Percentiles rank a stretch among this genome's conserved stretches.
phyloP scores from a whole-genome alignment of 2,329 filamentous ascomycete genomes.

The Endothia cerciana region DNA sequence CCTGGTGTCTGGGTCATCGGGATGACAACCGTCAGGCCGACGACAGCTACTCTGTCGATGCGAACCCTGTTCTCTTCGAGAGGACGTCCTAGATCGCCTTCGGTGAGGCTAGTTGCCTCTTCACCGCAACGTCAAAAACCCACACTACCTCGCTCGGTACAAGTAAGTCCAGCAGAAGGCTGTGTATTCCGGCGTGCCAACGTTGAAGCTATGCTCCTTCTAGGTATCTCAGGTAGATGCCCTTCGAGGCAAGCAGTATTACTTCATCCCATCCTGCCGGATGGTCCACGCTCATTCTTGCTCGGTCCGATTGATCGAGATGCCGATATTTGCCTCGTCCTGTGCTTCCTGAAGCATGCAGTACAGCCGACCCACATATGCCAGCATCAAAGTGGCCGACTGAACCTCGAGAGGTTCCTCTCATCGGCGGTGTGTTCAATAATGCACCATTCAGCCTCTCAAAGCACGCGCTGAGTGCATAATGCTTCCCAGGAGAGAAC shows the following conservation, averaged over 20 bases:
- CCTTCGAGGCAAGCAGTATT: background rate
- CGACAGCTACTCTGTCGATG: slow-evolving; percentile 43
- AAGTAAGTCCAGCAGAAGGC: slow-evolving; percentile 39
- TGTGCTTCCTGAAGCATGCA: background rate
- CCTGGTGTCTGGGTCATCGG: background rate
- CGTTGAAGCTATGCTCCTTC: background rate
- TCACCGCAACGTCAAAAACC: slow-evolving; percentile 37
- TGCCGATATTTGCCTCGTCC: background rate
- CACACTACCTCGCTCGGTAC: slow-evolving; percentile 43
- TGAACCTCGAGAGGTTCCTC: background rate
- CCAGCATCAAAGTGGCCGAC: background rate
- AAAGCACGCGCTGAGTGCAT: too few species aligned
- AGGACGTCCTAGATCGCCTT: slow-evolving; percentile 41
- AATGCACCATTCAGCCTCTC: background rate
- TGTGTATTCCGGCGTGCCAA: slow-evolving; percentile 35
- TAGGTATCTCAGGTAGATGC: background rate
- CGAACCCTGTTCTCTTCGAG: slow-evolving; percentile 41
- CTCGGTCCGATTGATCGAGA: background rate
- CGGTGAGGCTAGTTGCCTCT: slow-evolving; percentile 40
- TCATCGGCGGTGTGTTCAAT: background rate
- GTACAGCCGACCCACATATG: background rate
- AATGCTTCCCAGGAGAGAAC: too few species aligned
- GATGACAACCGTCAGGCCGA: slow-evolving; percentile 26
- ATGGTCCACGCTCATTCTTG: background rate
- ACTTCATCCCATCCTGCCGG: too few species aligned